Evolutionary conservation across 1,284 basidiomycete genomes (phyloP), one percentile per base, ranked within the genome.

Genomic region (Trichosporon coremiiforme): DNA sequence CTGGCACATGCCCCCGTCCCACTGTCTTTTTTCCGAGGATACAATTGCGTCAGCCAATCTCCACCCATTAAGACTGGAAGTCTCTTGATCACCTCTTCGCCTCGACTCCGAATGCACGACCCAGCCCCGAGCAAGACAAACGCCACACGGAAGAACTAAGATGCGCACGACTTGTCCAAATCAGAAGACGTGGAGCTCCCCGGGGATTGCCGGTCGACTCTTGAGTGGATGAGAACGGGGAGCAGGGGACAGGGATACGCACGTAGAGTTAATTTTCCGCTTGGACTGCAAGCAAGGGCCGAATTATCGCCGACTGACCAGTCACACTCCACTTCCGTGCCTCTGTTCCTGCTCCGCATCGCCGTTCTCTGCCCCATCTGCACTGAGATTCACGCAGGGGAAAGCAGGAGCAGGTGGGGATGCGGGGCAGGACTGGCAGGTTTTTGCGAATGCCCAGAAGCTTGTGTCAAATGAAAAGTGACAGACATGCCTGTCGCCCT

Each of bases 281-380:
- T n/a, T n/a, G 41, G n/a, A 3, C 41, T 2, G 13, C 41, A 2
- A 17, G 1, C 36, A 6, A 5, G 13, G 57, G 57, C 57, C 57
- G 57, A 60, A 60, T 33, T 60, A 60, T 60, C 57, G 57, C 57
- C 57, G 57, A 60, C 31, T 22, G 57, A 31, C 57, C 29, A 60
- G 20, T 53, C 47, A n/a, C 36, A 38, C 36, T 12, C 36, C 36
- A 38, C 36, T 2, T 10, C 36, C 12, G 36, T 38, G 17, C 17
- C 45, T 47, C 17, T n/a, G 45, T n/a, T 47, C 45, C 45, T 47
- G 45, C 17, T 47, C 17, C 45, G 45, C 15, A 4, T 20, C 5
- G 45, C 45, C 45, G 15, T 38, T 7, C n/a, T 25, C 25, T 25
- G 25, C 25, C 3, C 25, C 25, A 25, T 25, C 25, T n/a, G n/a